Percentiles rank a stretch among this genome's conserved stretches.
These are phyloP conservation scores for Trapa incisa DNA, from an alignment of 345 rosid genomes.

Conservation along the genomic window DNA sequence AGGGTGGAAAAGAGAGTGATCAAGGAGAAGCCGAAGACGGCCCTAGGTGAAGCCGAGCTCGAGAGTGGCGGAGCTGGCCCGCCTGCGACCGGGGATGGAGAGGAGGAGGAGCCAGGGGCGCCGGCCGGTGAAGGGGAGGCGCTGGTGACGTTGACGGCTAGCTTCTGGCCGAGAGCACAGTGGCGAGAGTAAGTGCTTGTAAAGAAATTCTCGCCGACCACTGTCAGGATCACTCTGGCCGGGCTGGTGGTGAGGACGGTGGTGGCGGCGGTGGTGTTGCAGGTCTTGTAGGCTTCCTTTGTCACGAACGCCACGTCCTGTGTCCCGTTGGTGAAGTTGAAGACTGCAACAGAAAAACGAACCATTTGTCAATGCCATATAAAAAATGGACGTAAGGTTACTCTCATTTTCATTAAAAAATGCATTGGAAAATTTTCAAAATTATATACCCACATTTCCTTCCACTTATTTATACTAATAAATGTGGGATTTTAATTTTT, in stretches of 20 bases:
- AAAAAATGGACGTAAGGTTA: no score
- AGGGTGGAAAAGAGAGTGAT: background rate
- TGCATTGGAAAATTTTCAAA: no score
- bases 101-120: slow-evolving; percentile 18
- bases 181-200: slow-evolving; percentile 27
- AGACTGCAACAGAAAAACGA: slow-evolving; percentile 19
- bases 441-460: no score
- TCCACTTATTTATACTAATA: no score
- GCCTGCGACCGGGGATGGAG: slow-evolving; percentile 16
- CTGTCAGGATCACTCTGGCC: slow-evolving; percentile 25
- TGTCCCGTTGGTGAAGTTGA: slow-evolving; percentile 31
- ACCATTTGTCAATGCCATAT: no score
- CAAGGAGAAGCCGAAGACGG: slow-evolving; percentile 17
- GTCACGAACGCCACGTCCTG: slow-evolving; percentile 47
- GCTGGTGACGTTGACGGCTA: slow-evolving; percentile 25
- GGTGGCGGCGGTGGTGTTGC: slow-evolving; percentile 23
- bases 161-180: slow-evolving; percentile 41
- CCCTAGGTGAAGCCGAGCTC: slow-evolving; percentile 25
- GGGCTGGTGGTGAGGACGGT: slow-evolving; percentile 18
- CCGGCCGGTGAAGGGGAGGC: slow-evolving; percentile 9
- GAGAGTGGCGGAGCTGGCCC: slow-evolving; percentile 14
- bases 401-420: no score
- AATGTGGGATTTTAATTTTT: no score
- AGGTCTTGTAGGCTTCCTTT: slow-evolving; percentile 22
- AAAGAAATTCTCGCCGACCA: slow-evolving; percentile 34